These are phyloP conservation scores for Thuidium tamariscinum DNA, from an alignment of 225 moss, liverwort and hornwort genomes.

Conservation along the genomic window DNA sequence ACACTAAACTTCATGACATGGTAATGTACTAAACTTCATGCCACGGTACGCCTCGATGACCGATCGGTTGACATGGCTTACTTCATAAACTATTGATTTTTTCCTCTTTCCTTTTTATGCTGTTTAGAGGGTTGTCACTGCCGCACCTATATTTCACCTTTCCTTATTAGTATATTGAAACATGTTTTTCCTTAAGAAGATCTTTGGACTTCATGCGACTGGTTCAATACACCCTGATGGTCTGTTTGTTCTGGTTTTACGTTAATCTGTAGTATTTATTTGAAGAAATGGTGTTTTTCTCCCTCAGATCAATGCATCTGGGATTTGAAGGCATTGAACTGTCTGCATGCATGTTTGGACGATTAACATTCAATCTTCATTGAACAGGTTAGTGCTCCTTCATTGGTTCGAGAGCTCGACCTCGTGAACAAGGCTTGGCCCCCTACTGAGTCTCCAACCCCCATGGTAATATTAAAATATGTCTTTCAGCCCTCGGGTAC, in stretches of 20 bases:
- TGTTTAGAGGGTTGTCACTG: background rate
- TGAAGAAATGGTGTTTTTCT: background rate
- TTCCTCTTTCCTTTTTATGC: background rate
- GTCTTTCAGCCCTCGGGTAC: background rate
- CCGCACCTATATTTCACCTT: background rate
- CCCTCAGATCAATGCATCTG: background rate
- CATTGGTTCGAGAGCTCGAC: conserved; percentile 59
- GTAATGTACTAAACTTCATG: background rate
- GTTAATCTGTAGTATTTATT: background rate
- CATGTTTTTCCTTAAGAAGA: background rate
- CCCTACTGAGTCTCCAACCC: conserved; percentile 38
- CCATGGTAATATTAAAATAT: conserved; percentile 31
- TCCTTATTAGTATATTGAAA: background rate
- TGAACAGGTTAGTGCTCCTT: conserved; percentile 53
- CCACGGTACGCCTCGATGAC: background rate
- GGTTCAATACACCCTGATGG: background rate
- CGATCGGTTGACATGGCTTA: background rate
- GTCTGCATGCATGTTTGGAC: background rate
- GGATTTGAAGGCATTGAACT: background rate
- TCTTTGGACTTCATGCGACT: background rate
- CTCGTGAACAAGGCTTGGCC: conserved; percentile 70
- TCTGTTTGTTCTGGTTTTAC: background rate
- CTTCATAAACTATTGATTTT: background rate
- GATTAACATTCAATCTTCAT: background rate
- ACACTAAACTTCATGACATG: conserved; percentile 47